These are phyloP conservation scores for Phytopythium delawarense DNA, from an alignment of 352 stramenopile species.

Conservation along the genomic window DNA sequence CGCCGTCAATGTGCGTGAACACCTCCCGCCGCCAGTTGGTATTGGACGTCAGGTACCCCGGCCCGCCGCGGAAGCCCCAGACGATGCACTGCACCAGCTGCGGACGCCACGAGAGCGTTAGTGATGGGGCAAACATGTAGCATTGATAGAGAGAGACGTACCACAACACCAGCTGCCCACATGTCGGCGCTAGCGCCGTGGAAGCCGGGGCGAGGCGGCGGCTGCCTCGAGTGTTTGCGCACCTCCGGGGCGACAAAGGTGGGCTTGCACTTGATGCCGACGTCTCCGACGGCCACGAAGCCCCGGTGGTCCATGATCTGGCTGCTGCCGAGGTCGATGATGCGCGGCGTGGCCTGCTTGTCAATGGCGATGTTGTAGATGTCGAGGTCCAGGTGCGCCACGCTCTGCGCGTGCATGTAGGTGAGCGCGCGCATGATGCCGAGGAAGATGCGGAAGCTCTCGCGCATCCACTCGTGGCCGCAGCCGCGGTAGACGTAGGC, in stretches of 20 bases:
- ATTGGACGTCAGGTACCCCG: constrained; percentile 50
- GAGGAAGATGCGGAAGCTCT: constrained; percentile 65
- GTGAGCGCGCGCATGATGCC: constrained; percentile 63
- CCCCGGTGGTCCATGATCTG: constrained; percentile 73
- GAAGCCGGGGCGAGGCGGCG: constrained; percentile 62
- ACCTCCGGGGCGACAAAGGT: constrained; percentile 77
- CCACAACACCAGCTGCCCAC: constrained; percentile 78
- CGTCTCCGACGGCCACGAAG: constrained; percentile 47
- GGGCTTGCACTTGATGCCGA: constrained; percentile 83
- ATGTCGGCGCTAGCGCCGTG: constrained; percentile 69
- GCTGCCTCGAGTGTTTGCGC: constrained; percentile 47
- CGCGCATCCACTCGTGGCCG: constrained; percentile 75
- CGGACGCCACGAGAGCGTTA: constrained; percentile 4
- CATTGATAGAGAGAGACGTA: constrained; percentile 23
- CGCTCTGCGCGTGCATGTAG: constrained; percentile 74
- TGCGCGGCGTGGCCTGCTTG: constrained; percentile 38
- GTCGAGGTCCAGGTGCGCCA: constrained; percentile 80
- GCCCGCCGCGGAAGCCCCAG: constrained; percentile 70
- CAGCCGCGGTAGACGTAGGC: constrained; percentile 70
- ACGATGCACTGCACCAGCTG: constrained; percentile 79
- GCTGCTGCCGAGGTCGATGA: constrained; percentile 79
- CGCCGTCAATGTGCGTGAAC: constrained; percentile 72
- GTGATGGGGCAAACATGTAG: background rate
- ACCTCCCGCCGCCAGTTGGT: constrained; percentile 71
- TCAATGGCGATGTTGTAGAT: constrained; percentile 86